Percentiles rank a stretch among this genome's conserved stretches.
phyloP scores from a whole-genome alignment of 2,329 filamentous ascomycete species.

The Fusarium pseudocircinatum region DNA sequence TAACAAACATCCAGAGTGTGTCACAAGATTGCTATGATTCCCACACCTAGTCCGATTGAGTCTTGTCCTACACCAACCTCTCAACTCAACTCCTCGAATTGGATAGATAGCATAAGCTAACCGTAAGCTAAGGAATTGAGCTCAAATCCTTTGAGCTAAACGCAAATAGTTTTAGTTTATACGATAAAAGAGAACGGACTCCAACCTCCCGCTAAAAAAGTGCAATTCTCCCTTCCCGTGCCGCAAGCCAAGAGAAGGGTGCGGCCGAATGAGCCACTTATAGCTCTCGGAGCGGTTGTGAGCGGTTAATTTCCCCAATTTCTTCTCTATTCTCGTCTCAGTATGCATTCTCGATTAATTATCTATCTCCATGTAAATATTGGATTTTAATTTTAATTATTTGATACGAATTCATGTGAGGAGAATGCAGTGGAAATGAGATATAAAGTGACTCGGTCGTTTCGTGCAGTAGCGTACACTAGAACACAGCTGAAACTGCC shows the following conservation, averaged over 20 bases:
- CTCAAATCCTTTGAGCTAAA: slow-evolving; percentile 5
- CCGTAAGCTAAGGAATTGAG: slow-evolving; percentile 1
- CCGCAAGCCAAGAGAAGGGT: slow-evolving; percentile 23
- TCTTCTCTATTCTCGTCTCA: neutral
- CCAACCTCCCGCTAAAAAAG: neutral
- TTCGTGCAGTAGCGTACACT: slow-evolving; percentile 28
- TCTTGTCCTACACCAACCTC: slow-evolving; percentile 7
- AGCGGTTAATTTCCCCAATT: slow-evolving; percentile 24
- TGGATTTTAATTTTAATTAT: neutral
- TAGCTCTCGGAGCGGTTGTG: slow-evolving; percentile 19
- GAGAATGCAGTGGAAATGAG: slow-evolving; percentile 27
- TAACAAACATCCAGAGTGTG: neutral
- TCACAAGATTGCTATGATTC: neutral
- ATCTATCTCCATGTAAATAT: neutral
- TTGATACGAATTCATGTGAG: neutral
- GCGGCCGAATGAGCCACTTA: slow-evolving; percentile 26
- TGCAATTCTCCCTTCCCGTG: slow-evolving; percentile 11
- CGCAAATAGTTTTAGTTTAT: neutral
- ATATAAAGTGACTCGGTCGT: slow-evolving; percentile 16
- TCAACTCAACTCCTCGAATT: neutral
- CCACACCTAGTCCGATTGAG: neutral
- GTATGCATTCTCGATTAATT: neutral
- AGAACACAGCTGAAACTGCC: slow-evolving; percentile 27
- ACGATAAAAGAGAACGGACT: neutral
- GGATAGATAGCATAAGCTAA: slow-evolving; percentile 1